These are phyloP conservation scores for Boletus pseudopeckii DNA, from an alignment of 768 basidiomycete species.

Conservation along the genomic window DNA sequence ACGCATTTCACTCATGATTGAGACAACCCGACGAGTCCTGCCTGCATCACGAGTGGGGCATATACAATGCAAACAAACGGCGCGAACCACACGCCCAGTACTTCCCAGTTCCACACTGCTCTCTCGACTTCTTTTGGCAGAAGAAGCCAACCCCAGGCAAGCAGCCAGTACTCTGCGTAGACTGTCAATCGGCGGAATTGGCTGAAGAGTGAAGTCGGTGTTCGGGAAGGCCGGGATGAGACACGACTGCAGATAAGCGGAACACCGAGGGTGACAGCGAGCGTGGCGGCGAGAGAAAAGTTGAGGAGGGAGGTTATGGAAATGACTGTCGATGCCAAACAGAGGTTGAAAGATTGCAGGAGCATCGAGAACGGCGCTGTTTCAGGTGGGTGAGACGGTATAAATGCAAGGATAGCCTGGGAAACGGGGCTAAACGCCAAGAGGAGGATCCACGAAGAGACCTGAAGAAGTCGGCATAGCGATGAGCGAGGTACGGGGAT, in stretches of 20 bases:
- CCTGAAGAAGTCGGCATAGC: slow-evolving; percentile 23
- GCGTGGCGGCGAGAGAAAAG: slow-evolving; percentile 79
- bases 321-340: slow-evolving; percentile 81
- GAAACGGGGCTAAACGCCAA: slow-evolving; percentile 32
- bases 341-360: slow-evolving; percentile 73
- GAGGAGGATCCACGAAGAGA: slow-evolving; percentile 32
- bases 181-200: background rate
- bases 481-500: background rate
- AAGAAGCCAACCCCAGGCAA: slow-evolving; percentile 61
- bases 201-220: slow-evolving; percentile 27
- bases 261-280: slow-evolving; percentile 62
- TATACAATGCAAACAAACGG: slow-evolving; percentile 82
- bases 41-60: slow-evolving; percentile 69
- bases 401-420: slow-evolving; percentile 29
- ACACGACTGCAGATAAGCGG: slow-evolving; percentile 54
- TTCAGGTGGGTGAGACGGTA: slow-evolving; percentile 24
- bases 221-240: slow-evolving; percentile 19
- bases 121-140: slow-evolving; percentile 42
- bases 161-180: slow-evolving; percentile 40
- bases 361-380: slow-evolving; percentile 43
- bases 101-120: slow-evolving; percentile 73
- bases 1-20: background rate
- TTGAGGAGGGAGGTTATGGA: slow-evolving; percentile 86
- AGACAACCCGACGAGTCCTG: slow-evolving; percentile 51
- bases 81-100: slow-evolving; percentile 78